Evolutionary conservation across 139 green algal species (phyloP).

Genomic region (Volvox africanus): DNA sequence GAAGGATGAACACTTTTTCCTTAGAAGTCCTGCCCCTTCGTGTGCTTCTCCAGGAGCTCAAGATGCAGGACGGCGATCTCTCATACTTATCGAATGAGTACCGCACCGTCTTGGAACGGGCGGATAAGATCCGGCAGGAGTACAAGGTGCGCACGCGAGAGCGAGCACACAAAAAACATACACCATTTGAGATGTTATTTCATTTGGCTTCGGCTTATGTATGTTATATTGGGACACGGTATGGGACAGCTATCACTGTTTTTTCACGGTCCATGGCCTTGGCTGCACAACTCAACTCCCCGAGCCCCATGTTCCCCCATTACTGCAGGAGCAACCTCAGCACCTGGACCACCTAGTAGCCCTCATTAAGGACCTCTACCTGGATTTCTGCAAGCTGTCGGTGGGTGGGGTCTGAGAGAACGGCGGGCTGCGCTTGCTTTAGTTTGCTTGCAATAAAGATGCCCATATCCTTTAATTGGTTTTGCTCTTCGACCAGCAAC

Average conservation of each 20-base stretch:
- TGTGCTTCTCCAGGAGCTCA: constrained; percentile 64
- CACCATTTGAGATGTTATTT: not conserved
- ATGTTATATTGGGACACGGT: too few species aligned
- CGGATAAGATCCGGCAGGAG: constrained; percentile 56
- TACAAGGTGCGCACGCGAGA: constrained; percentile 46
- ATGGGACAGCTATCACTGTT: too few species aligned
- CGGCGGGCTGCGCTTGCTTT: too few species aligned
- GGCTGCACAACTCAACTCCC: not conserved
- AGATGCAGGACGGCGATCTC: constrained; percentile 72
- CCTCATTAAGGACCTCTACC: constrained; percentile 72
- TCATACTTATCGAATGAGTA: constrained; percentile 62
- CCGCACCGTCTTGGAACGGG: constrained; percentile 57
- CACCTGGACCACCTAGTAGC: constrained; percentile 66
- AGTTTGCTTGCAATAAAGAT: too few species aligned
- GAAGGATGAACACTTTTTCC: too few species aligned
- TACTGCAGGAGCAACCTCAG: constrained; percentile 59
- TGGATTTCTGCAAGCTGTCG: constrained; percentile 56
- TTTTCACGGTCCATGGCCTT: too few species aligned
- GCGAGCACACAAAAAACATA: not conserved
- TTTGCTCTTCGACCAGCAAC: too few species aligned
- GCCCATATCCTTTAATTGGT: too few species aligned
- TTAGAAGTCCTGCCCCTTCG: too few species aligned
- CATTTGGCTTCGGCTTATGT: not conserved
- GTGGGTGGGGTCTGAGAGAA: not conserved
- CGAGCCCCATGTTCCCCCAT: not conserved